Conservation (phyloP, 83 land plant species). For the Isoetes engelmannii region DNA sequence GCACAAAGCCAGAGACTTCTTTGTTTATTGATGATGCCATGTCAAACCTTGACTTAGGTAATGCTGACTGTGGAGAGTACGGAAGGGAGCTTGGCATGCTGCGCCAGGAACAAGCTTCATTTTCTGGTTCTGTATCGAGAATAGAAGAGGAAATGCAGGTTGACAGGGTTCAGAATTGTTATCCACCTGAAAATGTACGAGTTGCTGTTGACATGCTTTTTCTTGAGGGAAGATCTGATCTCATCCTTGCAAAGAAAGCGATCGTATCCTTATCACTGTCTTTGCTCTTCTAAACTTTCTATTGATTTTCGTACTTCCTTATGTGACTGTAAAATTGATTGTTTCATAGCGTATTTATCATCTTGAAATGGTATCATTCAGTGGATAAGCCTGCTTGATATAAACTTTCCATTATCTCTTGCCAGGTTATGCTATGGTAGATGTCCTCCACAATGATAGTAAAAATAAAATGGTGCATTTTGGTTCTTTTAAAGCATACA, state of each 20-base stretch:
- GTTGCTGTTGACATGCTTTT: constrained; percentile 77
- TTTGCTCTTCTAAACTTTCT: neutral
- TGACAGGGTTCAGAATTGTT: constrained; percentile 30
- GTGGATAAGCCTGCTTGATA: too few relatives aligned
- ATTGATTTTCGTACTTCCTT: neutral
- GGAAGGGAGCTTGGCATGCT: constrained; percentile 31
- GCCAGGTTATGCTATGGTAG: too few relatives aligned
- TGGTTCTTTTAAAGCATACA: too few relatives aligned
- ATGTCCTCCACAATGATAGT: too few relatives aligned
- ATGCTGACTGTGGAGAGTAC: constrained; percentile 25
- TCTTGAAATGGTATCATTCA: too few relatives aligned
- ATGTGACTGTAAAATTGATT: too few relatives aligned
- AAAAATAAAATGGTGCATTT: too few relatives aligned
- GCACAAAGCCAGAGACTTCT: constrained; percentile 22
- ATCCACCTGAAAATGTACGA: constrained; percentile 76
- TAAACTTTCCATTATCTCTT: too few relatives aligned
- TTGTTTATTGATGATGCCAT: constrained; percentile 92
- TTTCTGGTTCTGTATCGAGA: constrained; percentile 13
- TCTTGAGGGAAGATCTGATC: constrained; percentile 66
- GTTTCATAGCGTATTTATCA: too few relatives aligned
- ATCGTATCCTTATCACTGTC: constrained; percentile 66
- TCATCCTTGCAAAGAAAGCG: constrained; percentile 82
- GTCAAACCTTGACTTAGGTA: constrained; percentile 52
- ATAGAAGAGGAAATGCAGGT: constrained; percentile 16
- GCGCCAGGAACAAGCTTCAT: constrained; percentile 32